These are phyloP conservation scores for Capronia epimyces DNA, from an alignment of 2,329 filamentous ascomycete species.

Conservation along the genomic window DNA sequence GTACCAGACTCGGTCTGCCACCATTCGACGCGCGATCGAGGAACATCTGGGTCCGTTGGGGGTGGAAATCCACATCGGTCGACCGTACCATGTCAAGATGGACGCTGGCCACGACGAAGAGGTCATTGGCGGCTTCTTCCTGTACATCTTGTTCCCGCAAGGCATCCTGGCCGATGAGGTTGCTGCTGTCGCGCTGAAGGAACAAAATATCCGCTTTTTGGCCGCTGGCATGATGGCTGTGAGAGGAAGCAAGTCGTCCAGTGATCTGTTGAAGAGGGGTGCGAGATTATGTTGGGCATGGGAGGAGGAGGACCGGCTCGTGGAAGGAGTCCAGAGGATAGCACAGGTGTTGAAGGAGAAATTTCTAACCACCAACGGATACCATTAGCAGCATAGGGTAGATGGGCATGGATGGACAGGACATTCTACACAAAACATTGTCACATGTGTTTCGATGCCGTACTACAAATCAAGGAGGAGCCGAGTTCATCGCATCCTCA, in stretches of 20 bases:
- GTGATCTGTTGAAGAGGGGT: constrained; percentile 49
- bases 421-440: no score
- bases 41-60: constrained; percentile 58
- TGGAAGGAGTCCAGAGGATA: constrained; percentile 58
- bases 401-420: no score
- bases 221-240: constrained; percentile 52
- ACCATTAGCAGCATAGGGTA: constrained; percentile 39
- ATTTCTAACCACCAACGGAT: not conserved
- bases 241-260: constrained; percentile 32
- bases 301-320: constrained; percentile 61
- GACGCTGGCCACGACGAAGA: constrained; percentile 32
- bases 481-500: no score
- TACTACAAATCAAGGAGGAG: no score
- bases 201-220: constrained; percentile 61
- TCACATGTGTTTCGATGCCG: no score
- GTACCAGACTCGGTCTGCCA: constrained; percentile 49
- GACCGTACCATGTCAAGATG: constrained; percentile 1
- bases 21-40: constrained; percentile 55
- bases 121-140: constrained; percentile 72
- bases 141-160: constrained; percentile 65
- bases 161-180: constrained; percentile 51
- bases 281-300: constrained; percentile 68
- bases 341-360: constrained; percentile 3
- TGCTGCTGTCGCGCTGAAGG: constrained; percentile 51
- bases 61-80: constrained; percentile 34